These are phyloP conservation scores for Calonectria multiphialidica DNA, from an alignment of 2,329 filamentous ascomycete species.

Conservation along the genomic window DNA sequence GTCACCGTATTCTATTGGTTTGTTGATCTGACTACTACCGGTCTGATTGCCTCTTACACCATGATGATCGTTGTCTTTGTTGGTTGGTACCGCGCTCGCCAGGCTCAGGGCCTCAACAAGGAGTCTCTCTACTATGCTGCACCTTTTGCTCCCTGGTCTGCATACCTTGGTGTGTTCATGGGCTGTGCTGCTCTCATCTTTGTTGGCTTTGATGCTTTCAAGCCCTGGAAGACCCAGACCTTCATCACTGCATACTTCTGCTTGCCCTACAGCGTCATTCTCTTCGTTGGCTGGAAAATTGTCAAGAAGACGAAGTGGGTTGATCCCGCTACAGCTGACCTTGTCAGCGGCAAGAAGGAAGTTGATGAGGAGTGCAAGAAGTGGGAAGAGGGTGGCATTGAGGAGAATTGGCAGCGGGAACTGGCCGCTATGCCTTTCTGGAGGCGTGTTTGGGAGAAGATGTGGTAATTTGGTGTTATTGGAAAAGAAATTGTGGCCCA, in stretches of 20 bases:
- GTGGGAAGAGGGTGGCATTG: conserved; percentile 60
- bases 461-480: conserved; percentile 48
- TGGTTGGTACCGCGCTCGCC: conserved; percentile 61
- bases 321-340: conserved; percentile 37
- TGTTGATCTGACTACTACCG: conserved; percentile 66
- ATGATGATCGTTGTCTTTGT: conserved; percentile 56
- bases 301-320: conserved; percentile 62
- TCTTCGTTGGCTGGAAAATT: conserved; percentile 63
- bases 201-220: conserved; percentile 68
- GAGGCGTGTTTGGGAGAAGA: conserved; percentile 52
- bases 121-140: conserved; percentile 63
- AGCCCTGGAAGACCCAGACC: conserved; percentile 59
- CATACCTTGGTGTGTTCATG: conserved; percentile 62
- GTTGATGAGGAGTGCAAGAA: conserved; percentile 67
- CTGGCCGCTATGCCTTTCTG: conserved; percentile 51
- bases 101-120: conserved; percentile 60
- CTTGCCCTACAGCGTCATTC: conserved; percentile 62
- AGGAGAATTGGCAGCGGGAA: conserved; percentile 56
- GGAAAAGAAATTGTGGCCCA: background rate
- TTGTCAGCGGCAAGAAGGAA: conserved; percentile 69
- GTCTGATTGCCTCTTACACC: conserved; percentile 68
- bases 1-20: conserved; percentile 66
- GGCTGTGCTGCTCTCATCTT: conserved; percentile 64
- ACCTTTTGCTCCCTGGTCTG: conserved; percentile 63
- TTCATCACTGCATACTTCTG: conserved; percentile 68